Evolutionary conservation across 192 early-diverging fungal species (phyloP).

Genomic region (Umbelopsis isabellina): DNA sequence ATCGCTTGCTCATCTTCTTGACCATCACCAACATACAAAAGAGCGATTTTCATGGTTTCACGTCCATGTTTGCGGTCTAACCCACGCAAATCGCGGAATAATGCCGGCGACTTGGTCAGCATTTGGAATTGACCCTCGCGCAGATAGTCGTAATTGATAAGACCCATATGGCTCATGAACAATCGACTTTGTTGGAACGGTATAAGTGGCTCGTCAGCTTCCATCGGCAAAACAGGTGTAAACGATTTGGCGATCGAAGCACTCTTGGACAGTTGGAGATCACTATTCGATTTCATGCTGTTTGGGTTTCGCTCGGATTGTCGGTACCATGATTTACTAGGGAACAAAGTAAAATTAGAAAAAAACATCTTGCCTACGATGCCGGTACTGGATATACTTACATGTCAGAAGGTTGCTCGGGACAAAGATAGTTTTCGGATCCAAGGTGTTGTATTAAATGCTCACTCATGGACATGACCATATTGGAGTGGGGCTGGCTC

Average conservation of each 20-base stretch:
- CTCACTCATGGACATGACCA: constrained; percentile 37
- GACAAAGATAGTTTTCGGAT: constrained; percentile 42
- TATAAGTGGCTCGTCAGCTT: constrained; percentile 50
- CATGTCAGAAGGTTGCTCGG: constrained; percentile 28
- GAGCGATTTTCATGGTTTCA: constrained; percentile 87
- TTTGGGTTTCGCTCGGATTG: background rate
- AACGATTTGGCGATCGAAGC: constrained; percentile 58
- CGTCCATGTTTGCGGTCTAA: constrained; percentile 83
- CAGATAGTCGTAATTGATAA: constrained; percentile 72
- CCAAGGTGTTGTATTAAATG: constrained; percentile 51
- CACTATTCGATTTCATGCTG: background rate
- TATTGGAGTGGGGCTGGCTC: constrained; percentile 26
- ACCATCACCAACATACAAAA: constrained; percentile 89
- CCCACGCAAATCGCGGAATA: constrained; percentile 75
- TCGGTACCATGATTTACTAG: constrained; percentile 13
- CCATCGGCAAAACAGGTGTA: constrained; percentile 48
- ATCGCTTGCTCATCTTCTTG: constrained; percentile 91
- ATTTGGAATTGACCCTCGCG: constrained; percentile 71
- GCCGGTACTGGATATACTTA: background rate
- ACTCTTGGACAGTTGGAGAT: constrained; percentile 28
- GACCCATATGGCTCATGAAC: constrained; percentile 76
- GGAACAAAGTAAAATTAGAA: background rate
- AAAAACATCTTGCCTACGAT: background rate
- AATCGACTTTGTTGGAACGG: constrained; percentile 69
- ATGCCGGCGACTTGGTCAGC: constrained; percentile 63